Conservation (phyloP, 1,284 basidiomycete species). For the Microbotryum scabiosae region DNA sequence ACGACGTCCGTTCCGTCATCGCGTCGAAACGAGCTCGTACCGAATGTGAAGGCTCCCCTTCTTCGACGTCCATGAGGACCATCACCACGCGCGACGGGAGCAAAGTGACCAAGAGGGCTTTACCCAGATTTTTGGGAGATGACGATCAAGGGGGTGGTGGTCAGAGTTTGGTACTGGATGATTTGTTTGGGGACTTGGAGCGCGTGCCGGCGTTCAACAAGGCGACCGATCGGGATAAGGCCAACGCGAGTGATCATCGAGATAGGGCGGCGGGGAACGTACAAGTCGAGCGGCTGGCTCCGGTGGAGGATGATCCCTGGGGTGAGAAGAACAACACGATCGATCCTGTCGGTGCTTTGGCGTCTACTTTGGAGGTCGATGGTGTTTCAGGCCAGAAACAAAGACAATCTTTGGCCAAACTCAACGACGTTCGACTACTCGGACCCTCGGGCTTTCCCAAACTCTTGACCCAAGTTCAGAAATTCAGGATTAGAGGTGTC, state of each 20-base stretch:
- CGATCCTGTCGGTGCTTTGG: no score
- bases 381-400: slow-evolving; percentile 29
- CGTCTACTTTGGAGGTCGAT: background rate
- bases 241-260: no score
- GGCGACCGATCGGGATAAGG: no score
- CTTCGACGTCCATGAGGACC: background rate
- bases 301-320: no score
- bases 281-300: no score
- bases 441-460: slow-evolving; percentile 65
- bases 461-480: slow-evolving; percentile 61
- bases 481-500: slow-evolving; percentile 63
- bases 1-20: background rate
- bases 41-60: background rate
- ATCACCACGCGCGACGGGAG: no score
- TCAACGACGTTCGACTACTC: slow-evolving; percentile 46
- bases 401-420: slow-evolving; percentile 20
- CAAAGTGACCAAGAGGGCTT: no score
- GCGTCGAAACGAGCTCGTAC: slow-evolving; percentile 1
- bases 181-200: slow-evolving; percentile 55
- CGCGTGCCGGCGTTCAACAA: slow-evolving; percentile 25
- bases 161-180: slow-evolving; percentile 43
- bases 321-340: no score
- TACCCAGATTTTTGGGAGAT: slow-evolving; percentile 16
- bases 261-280: no score
- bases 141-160: slow-evolving; percentile 19